Conservation (phyloP, 2,329 filamentous ascomycete genomes). For the Pseudogymnoascus sp. region DNA sequence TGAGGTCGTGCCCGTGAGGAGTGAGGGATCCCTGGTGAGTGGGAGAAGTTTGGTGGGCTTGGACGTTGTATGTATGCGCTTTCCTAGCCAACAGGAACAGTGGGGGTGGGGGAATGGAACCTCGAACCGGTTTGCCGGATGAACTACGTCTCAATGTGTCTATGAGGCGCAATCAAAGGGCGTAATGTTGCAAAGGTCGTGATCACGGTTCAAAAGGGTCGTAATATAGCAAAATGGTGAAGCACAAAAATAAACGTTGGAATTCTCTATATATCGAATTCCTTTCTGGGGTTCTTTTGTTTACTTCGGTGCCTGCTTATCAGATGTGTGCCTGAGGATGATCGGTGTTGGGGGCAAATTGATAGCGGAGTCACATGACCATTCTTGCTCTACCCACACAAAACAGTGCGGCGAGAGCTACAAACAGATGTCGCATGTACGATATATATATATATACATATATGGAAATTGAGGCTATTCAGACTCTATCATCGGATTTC, state of each 20-base stretch:
- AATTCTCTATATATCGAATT: conserved; percentile 9
- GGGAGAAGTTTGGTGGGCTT: conserved; percentile 9
- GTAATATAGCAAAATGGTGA: neutral
- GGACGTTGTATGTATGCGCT: conserved; percentile 8
- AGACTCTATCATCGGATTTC: conserved; percentile 1
- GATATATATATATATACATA: neutral
- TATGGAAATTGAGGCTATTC: conserved; percentile 3
- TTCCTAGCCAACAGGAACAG: conserved; percentile 10
- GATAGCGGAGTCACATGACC: conserved; percentile 3
- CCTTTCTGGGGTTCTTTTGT: neutral
- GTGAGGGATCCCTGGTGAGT: conserved; percentile 8
- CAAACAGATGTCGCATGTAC: neutral
- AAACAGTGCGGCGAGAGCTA: neutral
- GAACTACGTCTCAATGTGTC: neutral
- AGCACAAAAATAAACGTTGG: neutral
- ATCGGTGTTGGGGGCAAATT: neutral
- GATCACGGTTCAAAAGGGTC: neutral
- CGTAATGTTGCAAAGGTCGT: neutral
- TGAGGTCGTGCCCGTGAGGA: conserved; percentile 7
- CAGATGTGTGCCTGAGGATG: conserved; percentile 7
- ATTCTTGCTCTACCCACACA: neutral
- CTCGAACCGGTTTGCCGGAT: conserved; percentile 2
- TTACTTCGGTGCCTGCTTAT: conserved; percentile 8
- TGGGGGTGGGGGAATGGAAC: conserved; percentile 9
- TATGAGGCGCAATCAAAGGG: neutral